A percentile compares a stretch with the other conserved stretches of the same genome.
Conservation (phyloP, 352 stramenopile genomes). For the Pythium sp. region DNA sequence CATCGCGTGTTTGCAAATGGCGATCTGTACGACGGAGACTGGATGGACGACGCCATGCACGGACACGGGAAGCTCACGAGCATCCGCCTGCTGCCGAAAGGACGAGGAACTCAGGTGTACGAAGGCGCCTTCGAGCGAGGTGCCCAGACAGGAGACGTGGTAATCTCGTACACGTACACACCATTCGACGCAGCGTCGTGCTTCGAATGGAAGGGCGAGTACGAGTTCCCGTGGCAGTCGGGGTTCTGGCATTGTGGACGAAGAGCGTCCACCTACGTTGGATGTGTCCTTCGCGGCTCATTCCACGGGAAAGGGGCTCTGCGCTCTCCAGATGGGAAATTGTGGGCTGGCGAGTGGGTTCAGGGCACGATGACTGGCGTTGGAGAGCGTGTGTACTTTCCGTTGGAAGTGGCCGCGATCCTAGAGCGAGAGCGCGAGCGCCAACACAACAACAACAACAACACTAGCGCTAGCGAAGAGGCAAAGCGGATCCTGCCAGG, state of each 20-base stretch:
- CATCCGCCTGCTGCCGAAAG: not conserved
- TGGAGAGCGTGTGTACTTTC: conserved; percentile 51
- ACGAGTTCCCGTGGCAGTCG: conserved; percentile 64
- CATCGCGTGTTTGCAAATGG: conserved; percentile 47
- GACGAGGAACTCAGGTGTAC: conserved; percentile 31
- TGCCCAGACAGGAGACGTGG: conserved; percentile 39
- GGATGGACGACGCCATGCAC: conserved; percentile 57
- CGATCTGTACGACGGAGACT: conserved; percentile 56
- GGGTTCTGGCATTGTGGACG: conserved; percentile 57
- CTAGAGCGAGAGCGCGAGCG: conserved; percentile 31
- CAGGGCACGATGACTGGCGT: conserved; percentile 48
- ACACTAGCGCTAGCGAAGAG: not conserved
- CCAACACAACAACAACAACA: not conserved
- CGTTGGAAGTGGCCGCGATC: conserved; percentile 39
- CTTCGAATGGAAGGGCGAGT: conserved; percentile 53
- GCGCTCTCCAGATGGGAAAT: conserved; percentile 49
- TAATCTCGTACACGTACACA: conserved; percentile 40
- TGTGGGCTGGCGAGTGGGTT: conserved; percentile 50
- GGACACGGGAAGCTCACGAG: conserved; percentile 41
- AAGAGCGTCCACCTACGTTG: conserved; percentile 53
- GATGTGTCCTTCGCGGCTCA: conserved; percentile 41
- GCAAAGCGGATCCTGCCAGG: not conserved
- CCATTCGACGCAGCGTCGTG: conserved; percentile 20
- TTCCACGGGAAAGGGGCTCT: conserved; percentile 67
- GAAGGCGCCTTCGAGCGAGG: conserved; percentile 45